Evolutionary conservation across 2,329 filamentous ascomycete genomes (phyloP), one percentile per base, ranked within the genome.

Genomic region (Aurifilum marmelostoma): DNA sequence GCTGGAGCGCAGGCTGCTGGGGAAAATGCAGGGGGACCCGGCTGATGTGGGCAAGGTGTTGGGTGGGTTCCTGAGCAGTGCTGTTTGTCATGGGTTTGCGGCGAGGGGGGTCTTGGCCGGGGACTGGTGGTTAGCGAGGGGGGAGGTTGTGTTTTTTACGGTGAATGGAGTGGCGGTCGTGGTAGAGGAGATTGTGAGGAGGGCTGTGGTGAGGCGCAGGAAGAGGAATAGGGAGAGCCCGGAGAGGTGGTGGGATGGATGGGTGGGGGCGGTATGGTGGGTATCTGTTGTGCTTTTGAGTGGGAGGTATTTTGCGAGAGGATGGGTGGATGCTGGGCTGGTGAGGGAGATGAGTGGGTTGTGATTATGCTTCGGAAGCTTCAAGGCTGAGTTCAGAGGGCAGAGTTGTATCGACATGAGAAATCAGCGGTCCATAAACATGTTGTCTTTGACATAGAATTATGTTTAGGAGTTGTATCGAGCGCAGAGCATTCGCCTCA

Each of bases 21-120:
- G 79, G 11, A 82, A 81, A 71, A 37, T 68, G 1, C 8, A 50
- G 0, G 73, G 73, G 80, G 69, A 75, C 5, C 24, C 75, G 7
- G 80, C 80, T 1, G 80, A 82, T 73, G 72, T 82, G 39, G 81
- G 81, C 1, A 83, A 82, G 72, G 79, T 83, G 1, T 68, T 82
- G 2, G 80, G 81, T 8, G 81, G 78, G 1, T 82, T 83, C 63
- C 65, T 80, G 27, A 79, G 77, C 63, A 79, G 77, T 68, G 80
- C 79, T 0, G 76, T 82, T 52, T 79, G 82, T 29, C 81, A 83
- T 63, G 77, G 76, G 1, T 80, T 81, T 59, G 77, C 78, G 3
- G 80, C 80, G 3, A 74, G 80, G 63, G 78, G 79, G 0, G 80
- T 81, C 2, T 69, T 82, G 3, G 80, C 75, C 6, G 81, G 80